Evolutionary conservation across 2,329 filamentous ascomycete genomes (phyloP), one percentile per base, ranked within the genome.

Genomic region (Cercospora sp.): DNA sequence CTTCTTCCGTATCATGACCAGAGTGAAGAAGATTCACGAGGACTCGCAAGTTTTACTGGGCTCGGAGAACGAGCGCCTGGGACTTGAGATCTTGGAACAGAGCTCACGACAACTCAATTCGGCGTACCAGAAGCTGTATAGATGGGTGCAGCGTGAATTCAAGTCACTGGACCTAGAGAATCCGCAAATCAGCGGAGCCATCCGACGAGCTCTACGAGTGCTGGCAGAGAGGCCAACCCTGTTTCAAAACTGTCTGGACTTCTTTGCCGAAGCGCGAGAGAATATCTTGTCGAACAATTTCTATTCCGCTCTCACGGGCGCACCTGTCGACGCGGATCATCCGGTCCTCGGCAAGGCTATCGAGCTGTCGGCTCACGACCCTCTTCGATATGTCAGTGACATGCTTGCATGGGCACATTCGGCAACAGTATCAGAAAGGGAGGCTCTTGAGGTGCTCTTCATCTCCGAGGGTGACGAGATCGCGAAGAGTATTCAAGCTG

Each of bases 331-430:
- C 28, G 84, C 86, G 55, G 87, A 91, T 26, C 75, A 77, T 63
- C 75, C 77, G 5, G 72, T 77, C 8, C 73, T 77, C 70, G 84
- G 90, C 40, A 97, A 98, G 77, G 94, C 95, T 0, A 99, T 99
- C 71, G 94, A 99, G 77, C 88, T 98, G 74, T 91, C 90, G 10
- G 94, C 95, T 0, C 94, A 98, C 77, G 95, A 99, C 76, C 90
- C 93, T 1, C 82, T 98, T 28, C 89, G 95, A 21, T 98, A 98
- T 78, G 89, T 96, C 2, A 93, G 95, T 63, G 95, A 99, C 77
- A 99, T 99, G 94, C 86, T 99, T 13, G 95, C 95, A 5, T 99
- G 95, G 95, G 89, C 91, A 5, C 95, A 99, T 78, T 97, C 95
- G 0, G 91, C 94, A 2, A 90, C 94, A 0, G 95, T 99, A 0